Percentiles rank a stretch among this genome's conserved stretches.
Evolutionary conservation across 169 alveolate species (phyloP).

Genomic region (Plasmodium gonderi): DNA sequence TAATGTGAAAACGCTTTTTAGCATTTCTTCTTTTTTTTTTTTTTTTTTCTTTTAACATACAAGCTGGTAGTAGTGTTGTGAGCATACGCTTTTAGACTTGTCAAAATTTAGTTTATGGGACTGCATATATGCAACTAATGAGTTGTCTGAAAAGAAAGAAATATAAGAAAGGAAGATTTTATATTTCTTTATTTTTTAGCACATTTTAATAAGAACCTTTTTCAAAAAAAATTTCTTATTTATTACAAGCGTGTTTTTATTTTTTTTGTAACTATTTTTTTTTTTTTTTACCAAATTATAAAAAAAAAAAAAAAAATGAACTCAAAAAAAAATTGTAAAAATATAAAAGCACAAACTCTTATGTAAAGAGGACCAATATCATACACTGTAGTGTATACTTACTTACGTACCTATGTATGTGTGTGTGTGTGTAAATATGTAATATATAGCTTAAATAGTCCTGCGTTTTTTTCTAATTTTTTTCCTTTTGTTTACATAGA

Average conservation of each 20-base stretch:
- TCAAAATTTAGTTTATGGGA: not conserved
- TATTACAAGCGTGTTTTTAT: not conserved
- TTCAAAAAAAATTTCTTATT: not conserved
- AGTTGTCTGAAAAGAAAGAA: not conserved
- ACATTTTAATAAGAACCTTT: not conserved
- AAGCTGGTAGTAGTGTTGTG: not conserved
- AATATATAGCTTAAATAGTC: slow-evolving; percentile 73
- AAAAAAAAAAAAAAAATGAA: not conserved
- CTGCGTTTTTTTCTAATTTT: slow-evolving; percentile 81
- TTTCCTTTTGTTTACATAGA: slow-evolving; percentile 81
- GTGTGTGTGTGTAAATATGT: not conserved
- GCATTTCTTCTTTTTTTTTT: not conserved
- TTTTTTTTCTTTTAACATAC: not conserved
- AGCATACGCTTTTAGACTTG: not conserved
- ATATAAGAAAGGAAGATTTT: not conserved
- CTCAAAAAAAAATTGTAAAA: not conserved
- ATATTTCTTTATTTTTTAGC: not conserved
- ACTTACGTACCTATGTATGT: not conserved
- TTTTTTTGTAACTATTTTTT: not conserved
- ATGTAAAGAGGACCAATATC: not conserved
- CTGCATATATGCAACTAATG: not conserved
- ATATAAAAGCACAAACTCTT: not conserved
- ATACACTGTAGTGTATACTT: not conserved
- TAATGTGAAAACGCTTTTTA: too few species aligned
- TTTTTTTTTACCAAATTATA: not conserved